Evolutionary conservation across 2,329 filamentous ascomycete genomes (phyloP).

Genomic region (Microcyclospora tardicrescens): DNA sequence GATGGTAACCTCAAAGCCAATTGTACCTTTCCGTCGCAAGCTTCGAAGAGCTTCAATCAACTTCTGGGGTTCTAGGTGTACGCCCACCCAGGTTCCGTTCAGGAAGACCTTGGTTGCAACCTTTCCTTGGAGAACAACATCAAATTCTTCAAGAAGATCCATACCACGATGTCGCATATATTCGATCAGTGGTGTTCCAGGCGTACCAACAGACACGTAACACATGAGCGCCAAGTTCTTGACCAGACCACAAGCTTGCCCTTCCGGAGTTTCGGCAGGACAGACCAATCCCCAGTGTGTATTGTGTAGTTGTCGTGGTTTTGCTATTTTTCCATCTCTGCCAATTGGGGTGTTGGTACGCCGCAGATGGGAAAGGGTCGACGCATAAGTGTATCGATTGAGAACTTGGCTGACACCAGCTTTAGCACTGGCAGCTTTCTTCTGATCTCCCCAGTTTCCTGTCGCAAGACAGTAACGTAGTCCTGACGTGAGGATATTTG

Average conservation of each 20-base stretch:
- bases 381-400: conserved; percentile 95
- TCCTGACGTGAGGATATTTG: conserved; percentile 79
- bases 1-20: conserved; percentile 86
- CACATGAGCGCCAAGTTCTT: conserved; percentile 98
- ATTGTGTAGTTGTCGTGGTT: conserved; percentile 94
- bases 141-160: conserved; percentile 91
- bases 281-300: conserved; percentile 98
- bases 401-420: conserved; percentile 96
- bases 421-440: conserved; percentile 89
- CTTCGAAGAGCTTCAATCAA: conserved; percentile 47
- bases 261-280: conserved; percentile 93
- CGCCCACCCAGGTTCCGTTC: conserved; percentile 95
- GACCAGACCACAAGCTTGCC: conserved; percentile 93
- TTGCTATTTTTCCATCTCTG: conserved; percentile 94
- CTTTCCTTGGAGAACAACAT: conserved; percentile 54
- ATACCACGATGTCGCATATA: conserved; percentile 95
- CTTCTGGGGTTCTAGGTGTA: conserved; percentile 77
- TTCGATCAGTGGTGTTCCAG: conserved; percentile 77
- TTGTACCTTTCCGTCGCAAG: conserved; percentile 54
- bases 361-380: conserved; percentile 89
- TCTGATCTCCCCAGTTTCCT: conserved; percentile 98
- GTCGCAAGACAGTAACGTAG: conserved; percentile 95
- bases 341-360: conserved; percentile 97
- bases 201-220: conserved; percentile 90
- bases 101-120: conserved; percentile 89